phyloP scores from a whole-genome alignment of 208 protist species.

The Trypanosoma conorhini region DNA sequence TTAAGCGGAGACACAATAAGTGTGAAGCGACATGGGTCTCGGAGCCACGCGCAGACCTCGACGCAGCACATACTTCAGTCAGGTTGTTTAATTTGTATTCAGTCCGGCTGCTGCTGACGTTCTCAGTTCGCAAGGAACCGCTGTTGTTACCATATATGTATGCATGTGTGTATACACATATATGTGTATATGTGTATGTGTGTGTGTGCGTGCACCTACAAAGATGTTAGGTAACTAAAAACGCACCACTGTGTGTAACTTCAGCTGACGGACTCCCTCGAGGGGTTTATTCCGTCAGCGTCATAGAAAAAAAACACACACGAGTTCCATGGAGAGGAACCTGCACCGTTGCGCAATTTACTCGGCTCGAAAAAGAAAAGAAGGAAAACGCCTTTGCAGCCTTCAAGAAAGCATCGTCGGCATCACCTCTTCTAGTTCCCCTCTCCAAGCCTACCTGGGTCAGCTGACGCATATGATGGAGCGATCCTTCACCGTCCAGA shows the following conservation, averaged over 20 bases:
- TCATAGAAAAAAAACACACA: slow-evolving; percentile 22
- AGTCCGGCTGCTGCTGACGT: neutral
- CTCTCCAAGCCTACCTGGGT: slow-evolving; percentile 58
- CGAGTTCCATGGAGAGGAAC: neutral
- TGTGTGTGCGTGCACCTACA: neutral
- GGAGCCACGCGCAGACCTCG: neutral
- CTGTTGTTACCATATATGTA: neutral
- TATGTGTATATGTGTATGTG: too few relatives aligned
- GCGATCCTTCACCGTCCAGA: slow-evolving; percentile 81
- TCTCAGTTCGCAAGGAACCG: too few relatives aligned
- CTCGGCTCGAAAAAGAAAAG: neutral
- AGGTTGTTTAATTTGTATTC: neutral
- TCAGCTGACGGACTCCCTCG: slow-evolving; percentile 28
- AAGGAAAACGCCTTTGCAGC: neutral
- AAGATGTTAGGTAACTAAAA: neutral
- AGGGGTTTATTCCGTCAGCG: slow-evolving; percentile 26
- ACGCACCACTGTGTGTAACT: slow-evolving; percentile 13
- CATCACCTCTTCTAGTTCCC: neutral
- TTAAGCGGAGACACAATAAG: neutral
- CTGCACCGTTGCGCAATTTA: neutral
- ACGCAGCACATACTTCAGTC: neutral
- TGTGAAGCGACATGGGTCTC: neutral
- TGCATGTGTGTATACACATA: neutral
- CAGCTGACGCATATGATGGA: slow-evolving; percentile 88
- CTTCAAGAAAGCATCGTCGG: neutral